Conservation (phyloP, 2,329 filamentous ascomycete species). For the Pseudocercospora fijiensis region DNA sequence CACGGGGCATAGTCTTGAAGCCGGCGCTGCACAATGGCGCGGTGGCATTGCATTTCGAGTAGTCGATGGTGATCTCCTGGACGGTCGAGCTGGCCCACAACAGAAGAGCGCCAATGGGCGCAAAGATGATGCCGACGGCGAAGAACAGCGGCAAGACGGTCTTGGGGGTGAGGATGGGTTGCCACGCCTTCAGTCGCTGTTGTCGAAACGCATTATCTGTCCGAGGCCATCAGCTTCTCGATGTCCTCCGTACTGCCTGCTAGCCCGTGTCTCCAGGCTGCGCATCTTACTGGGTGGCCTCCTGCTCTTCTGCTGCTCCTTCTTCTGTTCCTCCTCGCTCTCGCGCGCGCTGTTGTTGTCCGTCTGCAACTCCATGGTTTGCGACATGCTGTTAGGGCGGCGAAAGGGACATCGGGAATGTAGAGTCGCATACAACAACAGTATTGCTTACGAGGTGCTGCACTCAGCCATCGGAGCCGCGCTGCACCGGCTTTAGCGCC, state of each 20-base stretch:
- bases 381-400: conserved; percentile 42
- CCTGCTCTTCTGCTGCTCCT: conserved; percentile 84
- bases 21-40: conserved; percentile 48
- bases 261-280: neutral
- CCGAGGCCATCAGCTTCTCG: conserved; percentile 22
- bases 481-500: neutral
- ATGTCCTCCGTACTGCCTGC: neutral
- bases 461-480: neutral
- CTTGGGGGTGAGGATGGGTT: conserved; percentile 93
- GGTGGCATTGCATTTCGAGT: conserved; percentile 68
- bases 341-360: conserved; percentile 48
- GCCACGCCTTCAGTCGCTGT: conserved; percentile 97
- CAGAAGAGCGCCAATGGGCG: conserved; percentile 83
- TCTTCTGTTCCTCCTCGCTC: conserved; percentile 51
- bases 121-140: conserved; percentile 84
- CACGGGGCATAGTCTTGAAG: conserved; percentile 55
- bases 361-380: conserved; percentile 41
- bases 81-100: conserved; percentile 83
- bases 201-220: conserved; percentile 94
- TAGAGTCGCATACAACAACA: neutral
- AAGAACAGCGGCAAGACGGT: conserved; percentile 92
- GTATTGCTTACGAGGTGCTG: neutral
- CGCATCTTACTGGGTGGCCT: conserved; percentile 74
- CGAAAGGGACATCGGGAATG: conserved; percentile 7
- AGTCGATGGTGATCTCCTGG: conserved; percentile 87